Evolutionary conservation across 2,329 filamentous ascomycete species (phyloP), one percentile per base, ranked within the genome.

Genomic region (Rhynchosporium agropyri): DNA sequence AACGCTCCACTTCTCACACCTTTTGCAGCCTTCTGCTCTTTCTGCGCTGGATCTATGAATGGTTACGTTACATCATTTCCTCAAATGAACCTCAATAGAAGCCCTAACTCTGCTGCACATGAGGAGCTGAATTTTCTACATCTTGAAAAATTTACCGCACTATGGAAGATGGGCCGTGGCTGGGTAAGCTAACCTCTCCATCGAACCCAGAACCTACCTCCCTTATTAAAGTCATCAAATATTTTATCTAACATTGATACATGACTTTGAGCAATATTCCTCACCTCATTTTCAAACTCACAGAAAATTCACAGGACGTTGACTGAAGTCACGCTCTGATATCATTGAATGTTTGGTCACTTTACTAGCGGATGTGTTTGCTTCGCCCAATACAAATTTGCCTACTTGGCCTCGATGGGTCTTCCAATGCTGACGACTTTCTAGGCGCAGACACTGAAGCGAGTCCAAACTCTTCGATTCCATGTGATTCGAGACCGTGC

Each of bases 1-100:
- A 76, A 74, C 0, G 74, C 75, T 0, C 72, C 74, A 1, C 68
- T 79, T 0, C 71, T 75, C 63, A 79, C 78, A 0, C 79, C 78
- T 0, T 81, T 80, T 60, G 73, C 77, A 0, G 79, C 78, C 0
- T 79, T 80, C n/a, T 80, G 78, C 59, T 76, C 76, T 1, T 80
- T 81, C 43, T 79, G 78, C 0, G 78, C 79, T 0, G 77, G 76
- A 1, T 78, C 77, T 3, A 73, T 79, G 55, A 79, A 79, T 31
- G 64, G 78, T 0, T 80, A 80, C 62, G 71, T 26, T 7, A 28
- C 48, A 26, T 28, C 26, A 28, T 50, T 50, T 26, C 48, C 48
- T 10, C 8, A 50, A 6, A 50, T 50, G 48, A 50, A 50, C 20
- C 7, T 28, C 29, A 33, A 33, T 7, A 50, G 29, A 33, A 50